Evolutionary conservation across 176 grass and related monocot species (phyloP).

Genomic region (Chrysopogon serrulatus): DNA sequence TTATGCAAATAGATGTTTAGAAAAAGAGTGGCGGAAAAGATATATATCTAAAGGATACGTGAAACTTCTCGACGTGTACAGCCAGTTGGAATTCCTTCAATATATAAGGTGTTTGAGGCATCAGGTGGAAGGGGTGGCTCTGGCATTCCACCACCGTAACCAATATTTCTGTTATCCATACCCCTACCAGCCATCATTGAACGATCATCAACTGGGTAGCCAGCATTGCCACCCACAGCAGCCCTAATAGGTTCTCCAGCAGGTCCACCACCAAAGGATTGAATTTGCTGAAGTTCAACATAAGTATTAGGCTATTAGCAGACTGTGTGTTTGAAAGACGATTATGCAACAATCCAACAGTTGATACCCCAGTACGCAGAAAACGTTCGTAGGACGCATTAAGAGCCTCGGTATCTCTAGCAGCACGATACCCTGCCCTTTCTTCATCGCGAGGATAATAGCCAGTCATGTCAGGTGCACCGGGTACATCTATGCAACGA

Average conservation of each 20-base stretch:
- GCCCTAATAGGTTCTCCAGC: slow-evolving; percentile 47
- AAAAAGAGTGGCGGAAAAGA: background rate
- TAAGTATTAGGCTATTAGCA: slow-evolving; percentile 11
- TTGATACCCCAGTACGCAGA: slow-evolving; percentile 71
- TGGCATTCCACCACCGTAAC: slow-evolving; percentile 57
- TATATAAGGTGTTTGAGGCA: slow-evolving; percentile 79
- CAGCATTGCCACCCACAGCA: slow-evolving; percentile 44
- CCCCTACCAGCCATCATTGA: slow-evolving; percentile 38
- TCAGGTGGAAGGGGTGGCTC: slow-evolving; percentile 69
- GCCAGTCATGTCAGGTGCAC: slow-evolving; percentile 54
- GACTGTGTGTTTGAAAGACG: background rate
- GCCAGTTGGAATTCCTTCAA: slow-evolving; percentile 70
- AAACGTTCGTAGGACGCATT: slow-evolving; percentile 69
- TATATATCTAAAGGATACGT: slow-evolving; percentile 60
- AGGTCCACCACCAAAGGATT: slow-evolving; percentile 42
- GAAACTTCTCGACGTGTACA: slow-evolving; percentile 79
- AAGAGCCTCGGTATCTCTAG: slow-evolving; percentile 57
- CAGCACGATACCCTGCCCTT: slow-evolving; percentile 45
- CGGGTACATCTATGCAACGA: slow-evolving; percentile 41
- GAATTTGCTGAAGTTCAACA: slow-evolving; percentile 39
- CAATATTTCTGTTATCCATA: slow-evolving; percentile 52
- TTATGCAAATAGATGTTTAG: background rate
- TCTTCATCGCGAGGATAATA: slow-evolving; percentile 80
- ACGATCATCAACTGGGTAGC: slow-evolving; percentile 66
- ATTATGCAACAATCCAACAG: background rate